Evolutionary conservation across 768 basidiomycete species (phyloP).

Genomic region (Agrocybe praecox): DNA sequence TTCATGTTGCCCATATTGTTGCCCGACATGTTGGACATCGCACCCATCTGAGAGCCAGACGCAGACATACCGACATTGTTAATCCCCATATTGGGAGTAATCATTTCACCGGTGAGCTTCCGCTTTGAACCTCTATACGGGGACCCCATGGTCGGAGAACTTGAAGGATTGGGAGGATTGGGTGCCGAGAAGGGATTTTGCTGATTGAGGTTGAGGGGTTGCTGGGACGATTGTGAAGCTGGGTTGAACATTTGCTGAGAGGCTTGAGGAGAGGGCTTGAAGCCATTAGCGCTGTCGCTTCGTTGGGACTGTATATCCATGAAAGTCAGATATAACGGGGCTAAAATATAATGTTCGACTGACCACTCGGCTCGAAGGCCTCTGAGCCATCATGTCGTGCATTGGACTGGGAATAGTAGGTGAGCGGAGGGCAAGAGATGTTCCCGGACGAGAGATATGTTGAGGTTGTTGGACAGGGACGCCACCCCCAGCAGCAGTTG

Average conservation of each 20-base stretch:
- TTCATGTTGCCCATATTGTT: neutral
- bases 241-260: slow-evolving; percentile 4
- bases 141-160: slow-evolving; percentile 19
- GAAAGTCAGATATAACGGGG: neutral
- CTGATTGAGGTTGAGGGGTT: slow-evolving; percentile 7
- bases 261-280: slow-evolving; percentile 9
- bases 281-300: slow-evolving; percentile 13
- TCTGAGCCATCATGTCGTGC: slow-evolving; percentile 17
- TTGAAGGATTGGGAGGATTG: slow-evolving; percentile 11
- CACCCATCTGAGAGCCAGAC: neutral
- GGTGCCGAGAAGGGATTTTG: slow-evolving; percentile 4
- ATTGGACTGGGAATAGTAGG: slow-evolving; percentile 27
- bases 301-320: slow-evolving; percentile 15
- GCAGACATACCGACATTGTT: neutral
- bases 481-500: slow-evolving; percentile 20
- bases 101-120: slow-evolving; percentile 25
- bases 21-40: neutral
- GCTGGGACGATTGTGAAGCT: slow-evolving; percentile 17
- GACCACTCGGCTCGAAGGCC: slow-evolving; percentile 17
- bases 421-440: slow-evolving; percentile 31
- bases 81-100: slow-evolving; percentile 13
- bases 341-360: slow-evolving; percentile 18
- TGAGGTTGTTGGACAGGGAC: slow-evolving; percentile 13
- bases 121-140: slow-evolving; percentile 33
- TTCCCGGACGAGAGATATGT: slow-evolving; percentile 27